phyloP scores from a whole-genome alignment of 768 basidiomycete species.

The Megacollybia marginata region DNA sequence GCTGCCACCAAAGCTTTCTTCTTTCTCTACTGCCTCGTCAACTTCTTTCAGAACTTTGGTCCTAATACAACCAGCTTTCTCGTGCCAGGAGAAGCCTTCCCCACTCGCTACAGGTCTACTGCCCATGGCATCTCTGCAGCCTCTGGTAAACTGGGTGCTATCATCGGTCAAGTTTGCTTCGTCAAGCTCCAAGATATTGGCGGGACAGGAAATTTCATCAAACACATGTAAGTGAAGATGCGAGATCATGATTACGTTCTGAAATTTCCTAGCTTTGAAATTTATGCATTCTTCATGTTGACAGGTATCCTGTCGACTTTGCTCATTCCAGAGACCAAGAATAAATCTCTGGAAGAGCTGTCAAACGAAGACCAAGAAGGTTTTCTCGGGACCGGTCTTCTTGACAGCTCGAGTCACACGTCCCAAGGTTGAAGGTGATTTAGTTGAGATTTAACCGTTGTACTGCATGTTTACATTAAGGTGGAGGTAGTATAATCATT shows the following conservation, averaged over 20 bases:
- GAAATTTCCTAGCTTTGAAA: constrained; percentile 44
- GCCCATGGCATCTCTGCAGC: constrained; percentile 83
- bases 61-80: constrained; percentile 78
- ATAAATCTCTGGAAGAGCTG: constrained; percentile 56
- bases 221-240: constrained; percentile 52
- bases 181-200: constrained; percentile 60
- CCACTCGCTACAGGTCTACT: constrained; percentile 83
- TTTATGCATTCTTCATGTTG: constrained; percentile 83
- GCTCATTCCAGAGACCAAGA: constrained; percentile 75
- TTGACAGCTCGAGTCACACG: no score
- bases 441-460: no score
- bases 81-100: constrained; percentile 78
- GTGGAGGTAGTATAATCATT: no score
- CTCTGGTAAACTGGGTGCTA: constrained; percentile 76
- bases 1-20: constrained; percentile 54
- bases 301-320: constrained; percentile 79
- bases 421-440: no score
- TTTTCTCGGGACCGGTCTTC: constrained; percentile 33
- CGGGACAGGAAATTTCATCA: constrained; percentile 50
- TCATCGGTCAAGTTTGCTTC: constrained; percentile 76
- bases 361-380: constrained; percentile 64
- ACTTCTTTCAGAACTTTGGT: constrained; percentile 89
- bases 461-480: no score
- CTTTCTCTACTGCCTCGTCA: constrained; percentile 79
- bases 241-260: neutral